These are phyloP conservation scores for Septoria petroselini DNA, from an alignment of 2,329 filamentous ascomycete species.

Conservation along the genomic window DNA sequence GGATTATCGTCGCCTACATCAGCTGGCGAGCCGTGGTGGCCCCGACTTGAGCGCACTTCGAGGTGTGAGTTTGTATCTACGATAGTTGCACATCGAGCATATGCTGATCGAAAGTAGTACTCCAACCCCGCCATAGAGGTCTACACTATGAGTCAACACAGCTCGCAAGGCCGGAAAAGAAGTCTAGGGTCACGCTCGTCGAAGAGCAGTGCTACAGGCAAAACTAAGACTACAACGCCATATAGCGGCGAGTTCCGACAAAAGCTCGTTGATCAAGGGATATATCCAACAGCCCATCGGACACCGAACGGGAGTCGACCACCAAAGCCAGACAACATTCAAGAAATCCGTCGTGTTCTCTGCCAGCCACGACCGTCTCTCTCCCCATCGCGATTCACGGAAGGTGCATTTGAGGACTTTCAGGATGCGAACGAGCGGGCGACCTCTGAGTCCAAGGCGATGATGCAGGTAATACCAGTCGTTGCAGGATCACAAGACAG, in stretches of 20 bases:
- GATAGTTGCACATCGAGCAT: background rate
- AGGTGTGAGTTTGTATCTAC: background rate
- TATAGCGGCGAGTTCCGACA: slow-evolving; percentile 34
- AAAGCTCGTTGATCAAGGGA: slow-evolving; percentile 27
- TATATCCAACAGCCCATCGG: slow-evolving; percentile 25
- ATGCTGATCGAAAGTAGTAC: slow-evolving; percentile 3
- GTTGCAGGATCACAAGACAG: slow-evolving; percentile 22
- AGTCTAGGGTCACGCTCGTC: background rate
- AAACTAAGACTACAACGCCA: slow-evolving; percentile 25
- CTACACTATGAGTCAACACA: background rate
- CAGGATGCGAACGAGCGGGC: slow-evolving; percentile 21
- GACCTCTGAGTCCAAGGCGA: slow-evolving; percentile 22
- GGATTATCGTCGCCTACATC: background rate
- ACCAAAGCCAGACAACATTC: slow-evolving; percentile 22
- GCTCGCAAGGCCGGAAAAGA: slow-evolving; percentile 4
- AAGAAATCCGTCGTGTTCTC: slow-evolving; percentile 20
- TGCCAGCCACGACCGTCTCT: slow-evolving; percentile 19
- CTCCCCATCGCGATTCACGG: slow-evolving; percentile 22
- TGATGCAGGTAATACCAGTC: slow-evolving; percentile 19
- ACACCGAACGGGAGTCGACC: slow-evolving; percentile 10
- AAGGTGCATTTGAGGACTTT: slow-evolving; percentile 25
- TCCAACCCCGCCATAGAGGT: background rate
- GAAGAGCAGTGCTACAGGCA: slow-evolving; percentile 12
- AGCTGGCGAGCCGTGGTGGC: background rate
- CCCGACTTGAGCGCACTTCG: background rate